Evolutionary conservation across 192 early-diverging fungal genomes (phyloP), one percentile per base, ranked within the genome.

Genomic region (Umbelopsis vinacea): DNA sequence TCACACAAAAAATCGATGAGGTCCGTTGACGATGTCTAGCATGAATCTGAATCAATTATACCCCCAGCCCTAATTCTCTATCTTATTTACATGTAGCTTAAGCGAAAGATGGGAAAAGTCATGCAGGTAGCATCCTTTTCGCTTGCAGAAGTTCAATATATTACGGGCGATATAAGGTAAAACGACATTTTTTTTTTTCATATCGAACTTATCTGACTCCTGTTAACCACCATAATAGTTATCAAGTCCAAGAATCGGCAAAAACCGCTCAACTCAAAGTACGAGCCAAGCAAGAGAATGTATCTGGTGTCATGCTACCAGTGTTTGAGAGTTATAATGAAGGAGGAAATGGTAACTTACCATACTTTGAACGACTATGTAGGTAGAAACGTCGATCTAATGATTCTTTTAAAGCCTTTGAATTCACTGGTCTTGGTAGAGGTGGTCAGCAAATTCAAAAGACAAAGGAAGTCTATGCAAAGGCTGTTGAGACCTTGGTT

Each of bases 81-180:
- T 22, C 52, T n/a, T 37, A 22, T 3, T 8, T 37, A 11, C 15
- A 22, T 72, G n/a, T 76, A 95, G 94, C 91, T 96, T 52, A 99
- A 99, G 76, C 83, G 91, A 50, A 96, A 97, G 85, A 99, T 99
- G 98, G 97, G 97, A 67, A 96, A 94, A 79, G 91, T 99, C 50
- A 94, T 99, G 94, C 97, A 99, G 77, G 89, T 89, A 67, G 98
- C 98, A 17, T 96, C 95, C 21, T 99, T 99, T 76, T 98, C 98
- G 8, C 89, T 98, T 57, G 95, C 97, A 23, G 96, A 98, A 78
- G 98, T 99, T 33, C 92, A 93, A 57, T 98, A 99, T 76, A 92
- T 91, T 69, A 94, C 96, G 6, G 98, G 98, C 43, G 97, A 99
- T 77, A 98, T 98, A 50, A 90, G 90, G 92, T 94, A 76, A 24